Base-by-base conservation (phyloP, 441 rosid genomes). In the Adansonia rubrostipa region DNA sequence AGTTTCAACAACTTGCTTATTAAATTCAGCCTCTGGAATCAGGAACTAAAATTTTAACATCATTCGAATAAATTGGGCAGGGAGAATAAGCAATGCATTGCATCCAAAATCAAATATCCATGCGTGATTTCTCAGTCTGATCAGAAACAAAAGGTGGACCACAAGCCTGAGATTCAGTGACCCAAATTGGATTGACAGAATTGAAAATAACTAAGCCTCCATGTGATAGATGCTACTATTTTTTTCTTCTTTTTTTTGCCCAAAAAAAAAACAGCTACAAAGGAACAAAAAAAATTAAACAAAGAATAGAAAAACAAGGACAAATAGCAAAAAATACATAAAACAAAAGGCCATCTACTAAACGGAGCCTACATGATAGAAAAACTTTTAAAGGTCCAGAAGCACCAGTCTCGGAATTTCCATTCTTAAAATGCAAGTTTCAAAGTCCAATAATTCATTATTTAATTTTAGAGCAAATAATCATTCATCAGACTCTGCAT, bases 31-130 rank as follows among this genome's bases (percentile, higher is more conserved):
- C 10, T 61, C 13, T 62, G 19, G 67, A 62, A 62, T 62, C 51
- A 17, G 4, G 13, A 17, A 4, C 71, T 44, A 11, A 28, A 67
- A 19, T 17, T 44, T 67, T 42, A 67, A 67, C 28, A 44, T 67
- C 28, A 17, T 19, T 67, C 33, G 44, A 7, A 42, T n/a, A 45
- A 5, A 68, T 33, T 9, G 40, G 36, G 51, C 36, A 44, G 42
- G 80, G 58, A 0, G 45, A 60, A 11, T 58, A 65, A 62, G 65
- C 47, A 66, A 22, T 36, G 33, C 11, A 68, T 54, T 62, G 24
- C 19, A 66, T 51, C 17, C 24, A 22, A 36, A 28, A 6, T 33
- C 58, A 66, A 66, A 66, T 9, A 17, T 65, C 10, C 67, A 28
- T 7, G 70, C 22, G 11, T 22, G 45, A 50, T 50, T 50, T 50